Percentiles rank a stretch among this genome's conserved stretches.
phyloP scores from a whole-genome alignment of 2,329 filamentous ascomycete species.

The Aspergillus intermedius region DNA sequence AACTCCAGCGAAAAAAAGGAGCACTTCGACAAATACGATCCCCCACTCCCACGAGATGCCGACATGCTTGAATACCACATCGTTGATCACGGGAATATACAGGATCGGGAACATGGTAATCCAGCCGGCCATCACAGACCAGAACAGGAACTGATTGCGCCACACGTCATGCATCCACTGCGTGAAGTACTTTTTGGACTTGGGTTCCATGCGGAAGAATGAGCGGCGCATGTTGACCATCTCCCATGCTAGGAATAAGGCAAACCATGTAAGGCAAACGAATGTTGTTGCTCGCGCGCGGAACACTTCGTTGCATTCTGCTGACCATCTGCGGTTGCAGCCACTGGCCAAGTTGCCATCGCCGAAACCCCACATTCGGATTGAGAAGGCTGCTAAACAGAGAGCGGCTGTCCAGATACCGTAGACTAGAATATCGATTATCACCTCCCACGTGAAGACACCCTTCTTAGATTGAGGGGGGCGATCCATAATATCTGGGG shows the following conservation, averaged over 20 bases:
- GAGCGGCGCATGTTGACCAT: slow-evolving; percentile 65
- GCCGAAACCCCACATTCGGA: slow-evolving; percentile 59
- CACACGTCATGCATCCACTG: slow-evolving; percentile 64
- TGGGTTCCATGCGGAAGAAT: slow-evolving; percentile 68
- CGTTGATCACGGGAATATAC: slow-evolving; percentile 64
- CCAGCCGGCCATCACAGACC: slow-evolving; percentile 53
- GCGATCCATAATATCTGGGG: slow-evolving; percentile 69
- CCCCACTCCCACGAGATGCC: slow-evolving; percentile 65
- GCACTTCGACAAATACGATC: slow-evolving; percentile 55
- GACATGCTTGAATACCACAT: slow-evolving; percentile 58
- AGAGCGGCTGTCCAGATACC: slow-evolving; percentile 70
- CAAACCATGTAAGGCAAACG: slow-evolving; percentile 68
- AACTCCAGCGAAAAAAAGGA: slow-evolving; percentile 58
- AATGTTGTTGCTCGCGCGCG: slow-evolving; percentile 69
- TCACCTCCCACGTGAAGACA: slow-evolving; percentile 71
- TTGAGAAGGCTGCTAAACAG: slow-evolving; percentile 56
- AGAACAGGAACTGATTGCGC: slow-evolving; percentile 68
- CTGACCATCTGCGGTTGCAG: slow-evolving; percentile 55
- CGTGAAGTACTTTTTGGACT: slow-evolving; percentile 54
- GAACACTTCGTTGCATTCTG: slow-evolving; percentile 58
- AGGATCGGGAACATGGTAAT: slow-evolving; percentile 54
- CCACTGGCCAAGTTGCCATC: slow-evolving; percentile 51
- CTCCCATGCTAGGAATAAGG: slow-evolving; percentile 72
- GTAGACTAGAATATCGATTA: slow-evolving; percentile 73
- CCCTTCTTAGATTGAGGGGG: slow-evolving; percentile 66